Evolutionary conservation across 1,284 basidiomycete genomes (phyloP).

Genomic region (Pholiota adiposa): DNA sequence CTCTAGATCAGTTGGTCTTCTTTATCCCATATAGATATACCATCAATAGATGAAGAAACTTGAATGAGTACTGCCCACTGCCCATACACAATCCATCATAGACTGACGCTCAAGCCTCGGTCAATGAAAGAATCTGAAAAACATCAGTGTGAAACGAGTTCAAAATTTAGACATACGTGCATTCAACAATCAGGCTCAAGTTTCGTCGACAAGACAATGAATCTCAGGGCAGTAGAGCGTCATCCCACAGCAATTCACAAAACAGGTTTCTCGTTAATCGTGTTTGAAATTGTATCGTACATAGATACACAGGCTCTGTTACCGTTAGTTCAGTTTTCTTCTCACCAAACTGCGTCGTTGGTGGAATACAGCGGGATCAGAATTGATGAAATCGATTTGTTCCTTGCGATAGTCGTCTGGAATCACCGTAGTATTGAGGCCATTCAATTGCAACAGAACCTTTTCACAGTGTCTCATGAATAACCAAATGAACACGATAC

Average conservation of each 20-base stretch:
- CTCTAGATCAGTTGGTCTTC: no score
- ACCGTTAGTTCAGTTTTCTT: not conserved
- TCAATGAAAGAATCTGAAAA: not conserved
- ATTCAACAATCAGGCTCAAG: not conserved
- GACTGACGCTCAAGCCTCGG: no score
- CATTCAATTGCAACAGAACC: conserved; percentile 43
- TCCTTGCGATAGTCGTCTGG: conserved; percentile 39
- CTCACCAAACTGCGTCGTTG: conserved; percentile 21
- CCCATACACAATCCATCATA: no score
- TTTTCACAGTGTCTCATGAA: conserved; percentile 11
- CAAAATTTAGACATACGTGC: not conserved
- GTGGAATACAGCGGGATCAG: conserved; percentile 31
- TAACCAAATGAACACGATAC: not conserved
- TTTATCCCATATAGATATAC: no score
- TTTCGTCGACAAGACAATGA: not conserved
- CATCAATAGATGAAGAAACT: no score
- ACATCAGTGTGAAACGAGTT: not conserved
- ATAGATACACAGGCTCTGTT: no score
- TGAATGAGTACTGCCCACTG: no score
- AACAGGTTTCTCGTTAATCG: no score
- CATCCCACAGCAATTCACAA: no score
- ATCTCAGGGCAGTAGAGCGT: not conserved
- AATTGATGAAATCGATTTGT: conserved; percentile 42
- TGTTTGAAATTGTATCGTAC: no score
- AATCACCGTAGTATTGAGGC: conserved; percentile 38